phyloP scores from a whole-genome alignment of 768 basidiomycete species.

The Termitomyces sp. region DNA sequence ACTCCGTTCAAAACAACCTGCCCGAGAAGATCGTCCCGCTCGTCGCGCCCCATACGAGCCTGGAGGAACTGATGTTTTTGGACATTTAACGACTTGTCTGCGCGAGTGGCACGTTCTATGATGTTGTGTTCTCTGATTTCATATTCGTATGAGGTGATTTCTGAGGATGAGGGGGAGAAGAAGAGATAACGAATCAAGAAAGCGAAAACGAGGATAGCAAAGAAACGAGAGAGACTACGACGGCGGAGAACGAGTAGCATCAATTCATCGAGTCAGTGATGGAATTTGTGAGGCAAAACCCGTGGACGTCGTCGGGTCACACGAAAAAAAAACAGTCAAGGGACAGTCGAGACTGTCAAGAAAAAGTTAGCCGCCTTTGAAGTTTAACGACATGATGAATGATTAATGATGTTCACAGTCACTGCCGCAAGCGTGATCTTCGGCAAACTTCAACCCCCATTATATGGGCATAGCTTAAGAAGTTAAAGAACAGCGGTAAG shows the following conservation, averaged over 20 bases:
- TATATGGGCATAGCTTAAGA: too few species aligned
- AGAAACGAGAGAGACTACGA: constrained; percentile 44
- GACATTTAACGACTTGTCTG: constrained; percentile 82
- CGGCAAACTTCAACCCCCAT: too few species aligned
- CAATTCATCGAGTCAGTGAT: not conserved
- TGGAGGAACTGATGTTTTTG: constrained; percentile 89
- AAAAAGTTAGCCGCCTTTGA: too few species aligned
- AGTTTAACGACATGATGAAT: too few species aligned
- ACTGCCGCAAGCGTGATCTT: too few species aligned
- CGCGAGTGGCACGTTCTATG: constrained; percentile 50
- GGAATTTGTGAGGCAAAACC: not conserved
- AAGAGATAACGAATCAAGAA: constrained; percentile 34
- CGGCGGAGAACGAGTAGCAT: constrained; percentile 47
- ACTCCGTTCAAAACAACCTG: constrained; percentile 74
- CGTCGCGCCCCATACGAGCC: constrained; percentile 83
- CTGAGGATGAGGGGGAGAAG: constrained; percentile 32
- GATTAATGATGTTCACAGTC: too few species aligned
- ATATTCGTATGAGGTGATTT: constrained; percentile 32
- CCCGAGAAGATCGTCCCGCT: constrained; percentile 75
- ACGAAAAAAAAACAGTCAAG: not conserved
- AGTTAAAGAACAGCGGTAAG: too few species aligned
- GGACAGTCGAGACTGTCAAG: too few species aligned
- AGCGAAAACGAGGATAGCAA: constrained; percentile 26
- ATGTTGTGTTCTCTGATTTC: constrained; percentile 51
- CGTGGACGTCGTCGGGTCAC: not conserved